A percentile compares a stretch with the other conserved stretches of the same genome.
These are phyloP conservation scores for Ophiostoma novo-ulmi DNA, from an alignment of 2,329 filamentous ascomycete genomes.

Conservation along the genomic window DNA sequence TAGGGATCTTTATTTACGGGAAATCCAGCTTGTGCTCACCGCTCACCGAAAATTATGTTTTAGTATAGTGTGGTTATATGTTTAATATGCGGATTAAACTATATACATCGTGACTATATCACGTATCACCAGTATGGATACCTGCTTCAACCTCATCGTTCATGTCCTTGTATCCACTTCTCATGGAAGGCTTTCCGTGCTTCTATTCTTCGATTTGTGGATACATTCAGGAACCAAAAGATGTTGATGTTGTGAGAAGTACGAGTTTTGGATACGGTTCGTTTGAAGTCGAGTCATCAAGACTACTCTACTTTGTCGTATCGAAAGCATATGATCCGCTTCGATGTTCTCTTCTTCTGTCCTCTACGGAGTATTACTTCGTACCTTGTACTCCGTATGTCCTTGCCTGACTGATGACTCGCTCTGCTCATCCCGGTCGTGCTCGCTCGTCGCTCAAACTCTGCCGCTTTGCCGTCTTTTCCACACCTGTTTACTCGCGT, in stretches of 20 bases:
- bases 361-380: too few species aligned
- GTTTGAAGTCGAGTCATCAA: not conserved
- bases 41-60: not conserved
- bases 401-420: not conserved
- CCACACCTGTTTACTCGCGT: not conserved
- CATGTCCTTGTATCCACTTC: not conserved
- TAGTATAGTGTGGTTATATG: not conserved
- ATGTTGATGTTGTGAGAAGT: conserved; percentile 2
- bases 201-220: conserved; percentile 12
- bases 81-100: not conserved
- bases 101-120: not conserved
- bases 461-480: not conserved
- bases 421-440: too few species aligned
- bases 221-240: conserved; percentile 10
- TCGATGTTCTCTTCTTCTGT: too few species aligned
- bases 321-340: too few species aligned
- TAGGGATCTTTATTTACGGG: not conserved
- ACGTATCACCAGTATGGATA: conserved; percentile 1
- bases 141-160: not conserved
- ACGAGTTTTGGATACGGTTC: not conserved
- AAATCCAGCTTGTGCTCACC: not conserved
- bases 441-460: not conserved
- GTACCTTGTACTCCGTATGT: not conserved
- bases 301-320: not conserved
- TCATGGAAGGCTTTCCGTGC: conserved; percentile 1